Evolutionary conservation across 2,329 filamentous ascomycete species (phyloP), one percentile per base, ranked within the genome.

Genomic region (Botryotinia globosa): DNA sequence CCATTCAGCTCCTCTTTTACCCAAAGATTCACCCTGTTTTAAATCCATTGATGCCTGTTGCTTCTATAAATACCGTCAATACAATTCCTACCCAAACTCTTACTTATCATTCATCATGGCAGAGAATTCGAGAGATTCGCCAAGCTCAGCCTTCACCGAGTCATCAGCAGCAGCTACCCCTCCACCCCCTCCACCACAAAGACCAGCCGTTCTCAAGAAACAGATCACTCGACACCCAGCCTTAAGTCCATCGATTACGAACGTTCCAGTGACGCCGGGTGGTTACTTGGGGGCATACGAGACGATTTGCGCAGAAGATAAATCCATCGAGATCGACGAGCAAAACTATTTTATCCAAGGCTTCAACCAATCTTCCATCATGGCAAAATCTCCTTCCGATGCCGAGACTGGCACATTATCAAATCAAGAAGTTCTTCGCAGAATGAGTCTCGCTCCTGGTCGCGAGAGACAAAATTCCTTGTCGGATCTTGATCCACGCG

Each of bases 401-500:
- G 75, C 80, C 14, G 79, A 78, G 20, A 75, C 77, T 8, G 82
- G 82, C 42, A 80, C 81, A 42, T 79, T 79, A 73, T 81, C 83
- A 25, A 81, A 82, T 72, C 79, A 81, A 39, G 83, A 85, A 54
- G 82, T 84, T 54, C 77, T 86, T 70, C 82, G 82, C 34, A 81
- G 83, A 69, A 82, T 86, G 79, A 85, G 83, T 77, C 78, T 83
- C 73, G 78, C 80, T 69, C 39, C 51, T 29, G 62, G 69, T 32
- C 68, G 34, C 22, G 66, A 75, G 59, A 76, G 74, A 71, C 66
- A 72, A 63, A 75, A 88, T 77, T 88, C 87, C 51, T 80, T 90
- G 70, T 83, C 85, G 39, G 87, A 90, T 69, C 85, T 89, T 74
- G 80, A 81, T 76, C 80, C 80, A n/a, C 84, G 85, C 77, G 83